Evolutionary conservation across 495 filamentous ascomycete species (phyloP).

Genomic region (Rusavskia elegans): DNA sequence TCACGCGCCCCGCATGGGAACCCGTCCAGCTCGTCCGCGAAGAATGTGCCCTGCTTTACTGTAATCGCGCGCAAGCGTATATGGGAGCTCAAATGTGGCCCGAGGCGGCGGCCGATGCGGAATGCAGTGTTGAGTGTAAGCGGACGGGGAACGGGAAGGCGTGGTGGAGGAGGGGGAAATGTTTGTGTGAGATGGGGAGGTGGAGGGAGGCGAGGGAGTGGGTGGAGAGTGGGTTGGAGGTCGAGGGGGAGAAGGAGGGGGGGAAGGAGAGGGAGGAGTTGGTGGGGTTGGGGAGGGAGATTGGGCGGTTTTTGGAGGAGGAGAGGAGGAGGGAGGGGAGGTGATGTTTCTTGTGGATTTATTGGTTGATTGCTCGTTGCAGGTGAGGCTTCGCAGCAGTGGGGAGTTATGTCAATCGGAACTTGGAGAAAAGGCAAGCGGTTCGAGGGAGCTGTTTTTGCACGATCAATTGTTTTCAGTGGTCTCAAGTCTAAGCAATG

Average conservation of each 20-base stretch:
- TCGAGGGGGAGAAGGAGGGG: conserved; percentile 52
- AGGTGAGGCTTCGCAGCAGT: too few species aligned
- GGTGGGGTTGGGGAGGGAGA: conserved; percentile 49
- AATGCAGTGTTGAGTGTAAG: conserved; percentile 80
- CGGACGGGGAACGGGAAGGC: conserved; percentile 76
- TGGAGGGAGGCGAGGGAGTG: conserved; percentile 66
- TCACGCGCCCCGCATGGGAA: conserved; percentile 73
- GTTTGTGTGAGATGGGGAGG: conserved; percentile 79
- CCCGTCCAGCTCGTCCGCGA: conserved; percentile 65
- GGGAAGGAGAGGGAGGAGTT: conserved; percentile 50
- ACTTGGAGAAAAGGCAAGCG: too few species aligned
- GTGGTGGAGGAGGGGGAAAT: conserved; percentile 75
- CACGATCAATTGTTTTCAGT: too few species aligned
- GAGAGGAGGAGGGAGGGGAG: neutral
- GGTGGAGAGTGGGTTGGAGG: conserved; percentile 58
- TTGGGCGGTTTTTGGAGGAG: conserved; percentile 32
- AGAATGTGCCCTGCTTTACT: conserved; percentile 62
- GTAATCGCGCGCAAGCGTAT: conserved; percentile 79
- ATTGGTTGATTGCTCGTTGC: too few species aligned
- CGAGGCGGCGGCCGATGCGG: conserved; percentile 70
- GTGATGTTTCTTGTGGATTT: too few species aligned
- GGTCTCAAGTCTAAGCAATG: too few species aligned
- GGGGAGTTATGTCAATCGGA: too few species aligned
- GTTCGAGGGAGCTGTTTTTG: too few species aligned
- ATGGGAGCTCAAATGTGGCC: conserved; percentile 68